Evolutionary conservation across 1,284 basidiomycete genomes (phyloP), one percentile per base, ranked within the genome.

Genomic region (Vanrija pseudolonga): DNA sequence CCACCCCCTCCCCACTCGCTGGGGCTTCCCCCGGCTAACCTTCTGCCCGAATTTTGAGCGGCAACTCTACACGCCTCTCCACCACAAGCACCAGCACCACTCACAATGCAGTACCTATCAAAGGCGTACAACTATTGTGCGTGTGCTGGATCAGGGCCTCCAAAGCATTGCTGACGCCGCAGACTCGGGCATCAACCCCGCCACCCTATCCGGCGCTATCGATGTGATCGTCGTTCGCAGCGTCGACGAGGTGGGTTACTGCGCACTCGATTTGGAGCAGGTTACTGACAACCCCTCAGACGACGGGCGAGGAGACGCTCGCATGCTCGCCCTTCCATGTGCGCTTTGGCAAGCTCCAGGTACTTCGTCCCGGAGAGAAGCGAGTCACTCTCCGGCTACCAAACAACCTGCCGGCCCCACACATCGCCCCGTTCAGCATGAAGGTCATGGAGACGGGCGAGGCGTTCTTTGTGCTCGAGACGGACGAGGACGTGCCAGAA

Each of bases 361-460:
- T 98, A 2, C 81, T 98, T 11, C 80, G 93, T 51, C 94, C 96
- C 20, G 87, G 85, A 36, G 96, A 98, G 78, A 95, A 97, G 80
- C 91, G 91, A 81, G 91, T 94, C 54, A 88, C 86, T 59, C 83
- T 94, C 26, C 83, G 84, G 49, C 83, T 94, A 36, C 76, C 76
- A 7, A 72, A 77, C 54, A 77, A 76, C 56, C 63, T 76, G 14
- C 69, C 73, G 1, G 57, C 66, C 9, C 74, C 74, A 8, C 71
- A 75, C 62, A 50, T 70, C n/a, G 76, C 71, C 49, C 95, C 95
- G 2, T 98, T 92, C 73, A 84, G 83, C 69, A 99, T 99, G 96
- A 98, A 99, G 80, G 94, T 98, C 62, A 92, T 93, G 42, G 95
- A 98, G 59, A 90, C 94, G 2, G 96, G 96, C 18, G 96, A 99